Conservation (phyloP, 1,284 basidiomycete genomes). For the Cutaneotrichosporon cavernicola region DNA sequence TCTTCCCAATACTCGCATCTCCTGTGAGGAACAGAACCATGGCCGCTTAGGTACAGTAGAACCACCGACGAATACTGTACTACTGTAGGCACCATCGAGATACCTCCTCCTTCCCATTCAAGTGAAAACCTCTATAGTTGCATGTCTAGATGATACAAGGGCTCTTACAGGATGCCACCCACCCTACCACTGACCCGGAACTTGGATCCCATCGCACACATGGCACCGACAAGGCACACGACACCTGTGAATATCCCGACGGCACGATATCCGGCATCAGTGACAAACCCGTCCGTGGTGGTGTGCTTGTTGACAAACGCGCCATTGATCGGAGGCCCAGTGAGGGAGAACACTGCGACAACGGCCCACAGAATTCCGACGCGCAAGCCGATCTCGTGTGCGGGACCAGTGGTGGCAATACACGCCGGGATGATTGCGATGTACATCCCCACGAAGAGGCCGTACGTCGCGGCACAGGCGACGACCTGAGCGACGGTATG, state of each 20-base stretch:
- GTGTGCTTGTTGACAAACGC: constrained; percentile 14
- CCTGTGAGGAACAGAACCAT: too few relatives aligned
- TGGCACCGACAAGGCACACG: background rate
- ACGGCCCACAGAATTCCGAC: constrained; percentile 32
- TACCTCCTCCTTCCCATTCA: too few relatives aligned
- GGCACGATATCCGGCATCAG: background rate
- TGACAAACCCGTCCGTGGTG: background rate
- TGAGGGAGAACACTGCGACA: constrained; percentile 36
- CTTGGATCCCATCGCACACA: background rate
- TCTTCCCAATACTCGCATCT: too few relatives aligned
- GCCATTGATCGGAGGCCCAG: constrained; percentile 47
- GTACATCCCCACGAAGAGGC: constrained; percentile 38
- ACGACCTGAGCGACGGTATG: constrained; percentile 35
- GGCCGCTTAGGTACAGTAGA: too few relatives aligned
- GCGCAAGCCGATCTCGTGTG: constrained; percentile 34
- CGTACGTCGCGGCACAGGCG: constrained; percentile 45
- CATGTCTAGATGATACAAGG: background rate
- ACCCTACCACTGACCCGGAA: background rate
- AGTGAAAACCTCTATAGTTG: background rate
- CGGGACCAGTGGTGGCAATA: constrained; percentile 28
- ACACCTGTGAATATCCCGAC: background rate
- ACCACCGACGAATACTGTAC: too few relatives aligned
- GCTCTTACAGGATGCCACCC: background rate
- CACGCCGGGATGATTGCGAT: constrained; percentile 35
- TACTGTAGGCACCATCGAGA: too few relatives aligned